Conservation (phyloP, 2,329 filamentous ascomycete genomes). For the Tolypocladium tundrense region DNA sequence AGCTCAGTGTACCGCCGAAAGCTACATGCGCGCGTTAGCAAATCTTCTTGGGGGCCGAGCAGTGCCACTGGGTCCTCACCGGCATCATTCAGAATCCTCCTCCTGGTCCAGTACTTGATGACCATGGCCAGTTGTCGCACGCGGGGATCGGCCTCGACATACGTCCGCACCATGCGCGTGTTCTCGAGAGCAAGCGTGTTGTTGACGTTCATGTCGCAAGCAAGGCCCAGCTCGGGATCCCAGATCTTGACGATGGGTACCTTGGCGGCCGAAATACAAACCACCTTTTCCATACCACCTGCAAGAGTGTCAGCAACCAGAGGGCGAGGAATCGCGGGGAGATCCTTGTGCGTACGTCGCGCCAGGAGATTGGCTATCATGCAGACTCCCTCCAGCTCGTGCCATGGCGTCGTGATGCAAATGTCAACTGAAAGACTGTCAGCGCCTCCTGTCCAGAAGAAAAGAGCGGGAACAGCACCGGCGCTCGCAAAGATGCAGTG, state of each 20-base stretch:
- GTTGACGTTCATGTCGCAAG: conserved; percentile 98
- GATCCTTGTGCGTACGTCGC: conserved; percentile 53
- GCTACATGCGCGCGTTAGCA: conserved; percentile 38
- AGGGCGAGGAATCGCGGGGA: neutral
- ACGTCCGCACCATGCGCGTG: conserved; percentile 94
- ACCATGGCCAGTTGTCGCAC: conserved; percentile 92
- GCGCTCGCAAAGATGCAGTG: neutral
- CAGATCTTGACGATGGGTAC: conserved; percentile 98
- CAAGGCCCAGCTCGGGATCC: conserved; percentile 83
- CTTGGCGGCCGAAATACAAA: conserved; percentile 89
- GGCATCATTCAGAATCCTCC: conserved; percentile 88
- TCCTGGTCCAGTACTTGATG: conserved; percentile 94
- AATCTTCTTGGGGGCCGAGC: neutral
- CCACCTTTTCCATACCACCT: conserved; percentile 96
- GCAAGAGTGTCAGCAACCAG: conserved; percentile 25
- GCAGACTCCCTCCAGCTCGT: conserved; percentile 80
- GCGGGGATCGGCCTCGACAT: conserved; percentile 84
- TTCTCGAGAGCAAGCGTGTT: conserved; percentile 93
- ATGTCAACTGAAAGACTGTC: conserved; percentile 65
- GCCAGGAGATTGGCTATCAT: conserved; percentile 78
- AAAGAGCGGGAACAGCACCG: conserved; percentile 4
- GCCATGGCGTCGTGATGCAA: conserved; percentile 89
- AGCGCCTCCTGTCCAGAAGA: conserved; percentile 10
- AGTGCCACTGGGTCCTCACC: conserved; percentile 45
- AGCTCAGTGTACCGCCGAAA: conserved; percentile 88